Percentiles rank a stretch among this genome's conserved stretches.
These are phyloP conservation scores for Leishmania braziliensis DNA, from an alignment of 208 protist genomes.

Conservation along the genomic window DNA sequence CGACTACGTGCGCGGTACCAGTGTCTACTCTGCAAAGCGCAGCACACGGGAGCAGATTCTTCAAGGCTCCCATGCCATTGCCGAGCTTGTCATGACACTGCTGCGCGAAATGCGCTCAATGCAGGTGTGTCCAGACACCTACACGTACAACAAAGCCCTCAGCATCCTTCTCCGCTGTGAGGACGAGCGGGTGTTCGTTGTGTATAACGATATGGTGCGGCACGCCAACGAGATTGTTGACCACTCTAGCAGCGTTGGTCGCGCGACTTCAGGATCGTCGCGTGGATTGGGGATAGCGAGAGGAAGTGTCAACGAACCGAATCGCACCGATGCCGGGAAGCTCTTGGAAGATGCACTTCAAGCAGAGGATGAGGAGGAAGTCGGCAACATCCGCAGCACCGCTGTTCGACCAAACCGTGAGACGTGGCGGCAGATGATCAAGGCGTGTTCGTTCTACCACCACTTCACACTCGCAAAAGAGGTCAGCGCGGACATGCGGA, in stretches of 20 bases:
- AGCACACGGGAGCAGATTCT: constrained; percentile 68
- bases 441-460: constrained; percentile 47
- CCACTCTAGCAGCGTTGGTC: not conserved
- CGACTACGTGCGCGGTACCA: constrained; percentile 75
- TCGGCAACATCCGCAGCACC: constrained; percentile 55
- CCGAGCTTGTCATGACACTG: constrained; percentile 71
- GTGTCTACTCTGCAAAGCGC: constrained; percentile 33
- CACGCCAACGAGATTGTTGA: constrained; percentile 11
- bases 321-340: not conserved
- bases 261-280: not conserved
- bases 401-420: constrained; percentile 68
- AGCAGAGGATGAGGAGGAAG: constrained; percentile 41
- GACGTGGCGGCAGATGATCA: constrained; percentile 76
- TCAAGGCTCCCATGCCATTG: constrained; percentile 57
- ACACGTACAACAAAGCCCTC: constrained; percentile 86
- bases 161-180: constrained; percentile 60
- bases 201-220: constrained; percentile 57
- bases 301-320: not conserved
- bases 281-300: not conserved
- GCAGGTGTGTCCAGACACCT: constrained; percentile 81
- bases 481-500: constrained; percentile 52
- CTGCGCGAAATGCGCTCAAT: constrained; percentile 83
- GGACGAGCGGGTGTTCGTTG: constrained; percentile 69
- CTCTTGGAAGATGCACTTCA: constrained; percentile 63
- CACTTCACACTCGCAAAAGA: constrained; percentile 42